Evolutionary conservation across 148 eudicot species (phyloP).

Genomic region (Cornus florida): DNA sequence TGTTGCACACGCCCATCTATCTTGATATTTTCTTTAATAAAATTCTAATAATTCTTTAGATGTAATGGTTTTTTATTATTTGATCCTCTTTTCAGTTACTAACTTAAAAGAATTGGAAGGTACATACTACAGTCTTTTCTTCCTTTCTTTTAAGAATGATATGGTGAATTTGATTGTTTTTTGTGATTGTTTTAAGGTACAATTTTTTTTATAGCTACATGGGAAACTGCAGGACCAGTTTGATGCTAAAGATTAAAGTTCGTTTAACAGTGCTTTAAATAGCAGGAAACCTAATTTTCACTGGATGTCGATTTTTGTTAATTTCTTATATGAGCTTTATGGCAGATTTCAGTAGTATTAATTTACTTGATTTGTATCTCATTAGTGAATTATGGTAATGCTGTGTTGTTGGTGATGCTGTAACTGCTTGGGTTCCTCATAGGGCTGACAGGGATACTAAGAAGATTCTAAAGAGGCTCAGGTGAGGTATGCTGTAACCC

Average conservation of each 20-base stretch:
- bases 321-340: too few relatives aligned
- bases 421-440: too few relatives aligned
- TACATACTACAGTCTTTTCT: background rate
- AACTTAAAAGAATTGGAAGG: background rate
- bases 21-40: too few relatives aligned
- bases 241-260: conserved; percentile 78
- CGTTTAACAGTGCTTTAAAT: conserved; percentile 49
- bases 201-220: conserved; percentile 61
- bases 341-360: too few relatives aligned
- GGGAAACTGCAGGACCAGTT: conserved; percentile 85
- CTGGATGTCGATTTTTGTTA: conserved; percentile 82
- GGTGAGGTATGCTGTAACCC: too few relatives aligned
- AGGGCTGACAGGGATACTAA: too few relatives aligned
- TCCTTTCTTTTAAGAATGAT: background rate
- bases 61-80: background rate
- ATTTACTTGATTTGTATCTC: too few relatives aligned
- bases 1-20: too few relatives aligned
- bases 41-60: too few relatives aligned
- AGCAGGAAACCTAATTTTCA: conserved; percentile 58
- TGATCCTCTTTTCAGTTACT: background rate
- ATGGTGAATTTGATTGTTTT: conserved; percentile 1
- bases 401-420: too few relatives aligned
- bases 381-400: too few relatives aligned
- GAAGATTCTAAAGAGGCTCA: too few relatives aligned
- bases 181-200: conserved; percentile 3